These are phyloP conservation scores for Coemansia sp. DNA, from an alignment of 192 early-diverging fungal genomes.

Conservation along the genomic window DNA sequence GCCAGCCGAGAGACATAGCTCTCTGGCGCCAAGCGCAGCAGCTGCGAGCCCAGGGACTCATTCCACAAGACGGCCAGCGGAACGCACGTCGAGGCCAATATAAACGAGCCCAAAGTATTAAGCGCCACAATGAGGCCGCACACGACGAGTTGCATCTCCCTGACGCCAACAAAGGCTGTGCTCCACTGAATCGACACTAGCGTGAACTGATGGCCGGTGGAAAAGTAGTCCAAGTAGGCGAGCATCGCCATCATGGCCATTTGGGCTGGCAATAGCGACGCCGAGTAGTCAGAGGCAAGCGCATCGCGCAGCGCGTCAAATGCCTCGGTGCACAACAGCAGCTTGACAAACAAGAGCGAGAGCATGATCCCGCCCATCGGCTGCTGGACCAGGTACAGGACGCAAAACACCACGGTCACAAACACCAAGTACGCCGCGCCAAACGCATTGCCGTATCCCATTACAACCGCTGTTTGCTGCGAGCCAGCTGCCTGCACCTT, in stretches of 20 bases:
- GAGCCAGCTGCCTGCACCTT: constrained; percentile 7
- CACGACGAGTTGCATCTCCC: constrained; percentile 67
- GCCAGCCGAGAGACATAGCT: constrained; percentile 37
- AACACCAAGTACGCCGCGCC: constrained; percentile 73
- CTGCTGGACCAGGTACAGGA: constrained; percentile 73
- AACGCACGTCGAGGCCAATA: constrained; percentile 53
- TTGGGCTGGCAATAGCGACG: constrained; percentile 44
- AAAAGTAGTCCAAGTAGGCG: constrained; percentile 74
- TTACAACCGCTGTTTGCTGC: constrained; percentile 41
- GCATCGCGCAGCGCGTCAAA: constrained; percentile 53
- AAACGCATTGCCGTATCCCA: constrained; percentile 68
- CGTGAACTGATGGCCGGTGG: constrained; percentile 92
- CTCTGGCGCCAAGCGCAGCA: constrained; percentile 21
- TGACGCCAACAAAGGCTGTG: constrained; percentile 83
- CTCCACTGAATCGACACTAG: constrained; percentile 92
- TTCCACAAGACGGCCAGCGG: constrained; percentile 62
- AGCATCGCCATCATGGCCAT: constrained; percentile 58
- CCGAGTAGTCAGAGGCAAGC: background rate
- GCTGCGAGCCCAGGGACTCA: constrained; percentile 35
- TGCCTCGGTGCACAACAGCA: constrained; percentile 53
- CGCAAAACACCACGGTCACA: constrained; percentile 62
- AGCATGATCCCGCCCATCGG: constrained; percentile 77
- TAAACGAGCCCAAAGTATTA: constrained; percentile 75
- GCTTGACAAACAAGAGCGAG: constrained; percentile 49
- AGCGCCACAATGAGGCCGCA: constrained; percentile 72